phyloP scores from a whole-genome alignment of 129 eudicot species.

The Flaveria sonorensis region DNA sequence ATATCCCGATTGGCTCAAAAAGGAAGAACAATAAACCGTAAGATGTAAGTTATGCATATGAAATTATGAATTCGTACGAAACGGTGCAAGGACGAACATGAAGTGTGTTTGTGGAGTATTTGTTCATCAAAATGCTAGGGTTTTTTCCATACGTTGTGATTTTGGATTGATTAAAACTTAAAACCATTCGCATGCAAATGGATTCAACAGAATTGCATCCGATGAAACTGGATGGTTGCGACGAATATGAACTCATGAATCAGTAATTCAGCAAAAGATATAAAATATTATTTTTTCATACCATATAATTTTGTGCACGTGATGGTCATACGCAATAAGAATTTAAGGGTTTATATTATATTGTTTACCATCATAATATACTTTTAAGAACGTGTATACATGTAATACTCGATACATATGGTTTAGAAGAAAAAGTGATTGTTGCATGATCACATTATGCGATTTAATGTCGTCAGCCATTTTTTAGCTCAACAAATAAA shows the following conservation, averaged over 20 bases:
- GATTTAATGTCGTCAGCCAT: too few relatives aligned
- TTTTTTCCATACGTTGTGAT: neutral
- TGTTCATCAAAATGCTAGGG: neutral
- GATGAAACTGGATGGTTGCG: slow-evolving; percentile 23
- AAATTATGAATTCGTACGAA: neutral
- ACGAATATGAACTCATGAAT: neutral
- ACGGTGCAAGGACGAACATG: slow-evolving; percentile 11
- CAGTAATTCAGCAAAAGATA: slow-evolving; percentile 10
- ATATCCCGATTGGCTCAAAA: neutral
- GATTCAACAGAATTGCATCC: slow-evolving; percentile 2
- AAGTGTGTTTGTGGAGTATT: slow-evolving; percentile 12
- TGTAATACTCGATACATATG: too few relatives aligned
- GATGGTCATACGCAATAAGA: too few relatives aligned
- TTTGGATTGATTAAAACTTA: neutral
- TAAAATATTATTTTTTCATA: neutral
- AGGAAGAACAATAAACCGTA: neutral
- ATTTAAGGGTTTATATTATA: too few relatives aligned
- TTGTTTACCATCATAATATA: too few relatives aligned
- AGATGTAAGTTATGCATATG: neutral
- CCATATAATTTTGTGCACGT: too few relatives aligned
- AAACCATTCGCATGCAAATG: neutral
- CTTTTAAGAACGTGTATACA: too few relatives aligned
- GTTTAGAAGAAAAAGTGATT: too few relatives aligned
- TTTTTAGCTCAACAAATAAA: too few relatives aligned
- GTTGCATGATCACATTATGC: too few relatives aligned